Percentiles rank a stretch among this genome's conserved stretches.
These are phyloP conservation scores for Aspergillus arachidicola DNA, from an alignment of 2,329 filamentous ascomycete species.

Conservation along the genomic window DNA sequence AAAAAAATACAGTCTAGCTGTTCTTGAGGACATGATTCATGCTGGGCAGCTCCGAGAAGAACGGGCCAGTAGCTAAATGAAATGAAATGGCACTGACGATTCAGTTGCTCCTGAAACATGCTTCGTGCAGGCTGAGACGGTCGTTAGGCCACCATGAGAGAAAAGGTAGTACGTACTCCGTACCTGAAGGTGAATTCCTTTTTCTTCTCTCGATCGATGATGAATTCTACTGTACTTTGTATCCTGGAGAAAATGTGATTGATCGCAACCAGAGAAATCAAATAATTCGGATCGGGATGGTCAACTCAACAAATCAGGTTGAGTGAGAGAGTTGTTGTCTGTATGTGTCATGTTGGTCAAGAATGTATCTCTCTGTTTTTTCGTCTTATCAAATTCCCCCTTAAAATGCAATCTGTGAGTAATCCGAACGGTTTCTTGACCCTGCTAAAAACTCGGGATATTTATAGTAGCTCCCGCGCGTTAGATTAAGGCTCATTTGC, in stretches of 20 bases:
- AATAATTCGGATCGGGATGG: neutral
- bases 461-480: slow-evolving; percentile 2
- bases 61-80: neutral
- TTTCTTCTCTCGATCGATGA: no score
- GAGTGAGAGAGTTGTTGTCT: neutral
- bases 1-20: neutral
- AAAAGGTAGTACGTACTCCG: neutral
- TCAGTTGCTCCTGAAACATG: neutral
- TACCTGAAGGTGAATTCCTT: no score
- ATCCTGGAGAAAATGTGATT: neutral
- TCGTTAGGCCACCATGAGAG: neutral
- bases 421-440: neutral
- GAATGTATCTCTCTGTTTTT: neutral
- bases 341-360: neutral
- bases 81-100: neutral
- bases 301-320: no score
- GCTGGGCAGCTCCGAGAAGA: neutral
- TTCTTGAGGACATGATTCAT: neutral
- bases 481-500: slow-evolving; percentile 1
- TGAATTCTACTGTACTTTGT: no score
- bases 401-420: neutral
- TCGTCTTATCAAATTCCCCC: neutral
- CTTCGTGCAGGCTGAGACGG: neutral
- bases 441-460: neutral
- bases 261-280: neutral